These are phyloP conservation scores for Drosera spatulata DNA, from an alignment of 179 eudicot species.

Conservation along the genomic window DNA sequence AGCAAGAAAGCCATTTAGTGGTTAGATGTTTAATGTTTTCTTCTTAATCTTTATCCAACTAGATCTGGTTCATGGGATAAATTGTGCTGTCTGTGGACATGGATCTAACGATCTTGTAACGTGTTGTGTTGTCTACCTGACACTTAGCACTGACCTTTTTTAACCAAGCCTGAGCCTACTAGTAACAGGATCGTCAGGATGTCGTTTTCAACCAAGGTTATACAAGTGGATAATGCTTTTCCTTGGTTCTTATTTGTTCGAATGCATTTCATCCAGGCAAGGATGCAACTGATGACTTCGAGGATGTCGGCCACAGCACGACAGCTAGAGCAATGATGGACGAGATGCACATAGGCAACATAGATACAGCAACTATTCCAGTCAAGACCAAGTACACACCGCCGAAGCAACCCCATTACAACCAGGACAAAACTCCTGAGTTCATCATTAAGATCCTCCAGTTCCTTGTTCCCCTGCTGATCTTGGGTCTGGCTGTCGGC, in stretches of 20 bases:
- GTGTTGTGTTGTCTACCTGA: background rate
- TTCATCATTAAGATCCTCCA: constrained; percentile 81
- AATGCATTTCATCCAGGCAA: constrained; percentile 41
- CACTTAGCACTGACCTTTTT: background rate
- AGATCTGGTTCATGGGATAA: background rate
- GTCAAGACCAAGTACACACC: constrained; percentile 56
- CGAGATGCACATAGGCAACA: constrained; percentile 64
- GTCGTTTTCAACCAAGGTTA: background rate
- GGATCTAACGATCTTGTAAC: background rate
- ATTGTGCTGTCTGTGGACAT: background rate
- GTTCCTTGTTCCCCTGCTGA: constrained; percentile 75
- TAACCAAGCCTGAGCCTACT: background rate
- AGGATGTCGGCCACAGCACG: constrained; percentile 91
- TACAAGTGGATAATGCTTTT: background rate
- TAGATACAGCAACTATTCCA: constrained; percentile 63
- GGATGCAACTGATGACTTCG: constrained; percentile 94
- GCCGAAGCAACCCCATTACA: constrained; percentile 70
- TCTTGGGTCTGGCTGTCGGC: constrained; percentile 68
- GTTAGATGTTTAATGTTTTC: too few species aligned
- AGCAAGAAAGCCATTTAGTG: too few species aligned
- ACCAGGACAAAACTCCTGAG: constrained; percentile 71
- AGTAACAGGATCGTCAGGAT: background rate
- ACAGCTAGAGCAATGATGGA: constrained; percentile 89
- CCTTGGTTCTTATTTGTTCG: background rate
- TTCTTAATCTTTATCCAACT: background rate